A percentile compares a stretch with the other conserved stretches of the same genome.
These are phyloP conservation scores for Myxozyma mucilagina DNA, from an alignment of 805 yeast genomes.

Conservation along the genomic window DNA sequence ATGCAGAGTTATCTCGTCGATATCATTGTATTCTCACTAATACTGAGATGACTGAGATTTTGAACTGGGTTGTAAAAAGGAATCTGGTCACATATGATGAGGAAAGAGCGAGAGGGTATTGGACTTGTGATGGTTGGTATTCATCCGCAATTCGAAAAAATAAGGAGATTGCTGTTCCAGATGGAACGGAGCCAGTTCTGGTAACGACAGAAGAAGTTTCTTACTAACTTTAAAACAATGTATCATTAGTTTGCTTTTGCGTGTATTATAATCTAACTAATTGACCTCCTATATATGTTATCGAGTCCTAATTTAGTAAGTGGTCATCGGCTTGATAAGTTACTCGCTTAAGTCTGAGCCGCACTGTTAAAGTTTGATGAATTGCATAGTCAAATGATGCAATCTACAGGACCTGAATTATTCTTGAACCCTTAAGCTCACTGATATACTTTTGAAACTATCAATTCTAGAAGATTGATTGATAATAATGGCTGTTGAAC, in stretches of 20 bases:
- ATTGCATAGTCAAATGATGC: too few species aligned
- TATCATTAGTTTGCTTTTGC: too few species aligned
- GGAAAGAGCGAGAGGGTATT: conserved; percentile 32
- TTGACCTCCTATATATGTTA: too few species aligned
- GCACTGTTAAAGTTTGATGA: too few species aligned
- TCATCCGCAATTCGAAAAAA: conserved; percentile 3
- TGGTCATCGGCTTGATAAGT: too few species aligned
- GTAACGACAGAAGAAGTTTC: neutral
- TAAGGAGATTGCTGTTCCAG: neutral
- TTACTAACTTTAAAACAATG: neutral
- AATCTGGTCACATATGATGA: conserved; percentile 10
- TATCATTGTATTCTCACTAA: conserved; percentile 33
- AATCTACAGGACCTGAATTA: too few species aligned
- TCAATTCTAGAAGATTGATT: neutral
- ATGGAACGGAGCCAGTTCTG: neutral
- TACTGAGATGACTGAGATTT: conserved; percentile 35
- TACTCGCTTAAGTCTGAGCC: too few species aligned
- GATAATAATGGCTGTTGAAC: conserved; percentile 3
- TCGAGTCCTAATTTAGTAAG: too few species aligned
- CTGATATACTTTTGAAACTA: neutral
- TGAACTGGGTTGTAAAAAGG: conserved; percentile 36
- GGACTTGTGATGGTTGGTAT: conserved; percentile 36
- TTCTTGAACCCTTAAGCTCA: too few species aligned
- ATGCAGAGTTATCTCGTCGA: conserved; percentile 33
- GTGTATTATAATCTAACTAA: too few species aligned